Conservation (phyloP, 2,329 filamentous ascomycete genomes). For the Onygenales sp. region DNA sequence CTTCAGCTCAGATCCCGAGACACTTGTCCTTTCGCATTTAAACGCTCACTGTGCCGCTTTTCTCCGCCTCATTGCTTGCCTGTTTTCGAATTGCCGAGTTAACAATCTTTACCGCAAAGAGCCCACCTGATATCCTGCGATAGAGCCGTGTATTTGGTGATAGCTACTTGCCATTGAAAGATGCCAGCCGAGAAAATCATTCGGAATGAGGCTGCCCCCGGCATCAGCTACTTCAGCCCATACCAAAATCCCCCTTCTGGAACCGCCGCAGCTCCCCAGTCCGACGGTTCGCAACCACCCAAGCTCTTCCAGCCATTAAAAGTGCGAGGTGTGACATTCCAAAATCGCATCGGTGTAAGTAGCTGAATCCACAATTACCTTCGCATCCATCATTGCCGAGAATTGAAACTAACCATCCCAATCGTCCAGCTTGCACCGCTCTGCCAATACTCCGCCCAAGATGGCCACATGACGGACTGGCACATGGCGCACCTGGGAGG, state of each 20-base stretch:
- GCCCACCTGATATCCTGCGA: too few species aligned
- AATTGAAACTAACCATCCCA: background rate
- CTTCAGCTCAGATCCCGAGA: too few species aligned
- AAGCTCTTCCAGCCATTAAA: slow-evolving; percentile 52
- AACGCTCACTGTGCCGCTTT: too few species aligned
- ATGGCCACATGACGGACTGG: slow-evolving; percentile 69
- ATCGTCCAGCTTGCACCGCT: slow-evolving; percentile 44
- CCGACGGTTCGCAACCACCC: slow-evolving; percentile 33
- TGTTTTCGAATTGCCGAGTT: too few species aligned
- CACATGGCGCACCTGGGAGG: slow-evolving; percentile 75
- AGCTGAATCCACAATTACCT: background rate
- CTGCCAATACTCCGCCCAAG: slow-evolving; percentile 58
- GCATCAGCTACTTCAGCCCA: slow-evolving; percentile 27
- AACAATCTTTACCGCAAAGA: background rate
- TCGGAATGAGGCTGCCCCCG: slow-evolving; percentile 24
- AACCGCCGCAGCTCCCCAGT: slow-evolving; percentile 31
- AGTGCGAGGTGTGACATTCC: slow-evolving; percentile 51
- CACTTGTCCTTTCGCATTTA: too few species aligned
- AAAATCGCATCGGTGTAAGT: slow-evolving; percentile 53
- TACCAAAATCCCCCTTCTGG: slow-evolving; percentile 27
- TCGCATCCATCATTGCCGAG: background rate
- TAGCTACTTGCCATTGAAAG: background rate
- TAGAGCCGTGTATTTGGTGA: background rate
- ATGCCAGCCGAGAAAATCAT: background rate
- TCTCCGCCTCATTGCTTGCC: too few species aligned